Conservation (phyloP, 106 monocot species). For the Cymbidium sinense region DNA sequence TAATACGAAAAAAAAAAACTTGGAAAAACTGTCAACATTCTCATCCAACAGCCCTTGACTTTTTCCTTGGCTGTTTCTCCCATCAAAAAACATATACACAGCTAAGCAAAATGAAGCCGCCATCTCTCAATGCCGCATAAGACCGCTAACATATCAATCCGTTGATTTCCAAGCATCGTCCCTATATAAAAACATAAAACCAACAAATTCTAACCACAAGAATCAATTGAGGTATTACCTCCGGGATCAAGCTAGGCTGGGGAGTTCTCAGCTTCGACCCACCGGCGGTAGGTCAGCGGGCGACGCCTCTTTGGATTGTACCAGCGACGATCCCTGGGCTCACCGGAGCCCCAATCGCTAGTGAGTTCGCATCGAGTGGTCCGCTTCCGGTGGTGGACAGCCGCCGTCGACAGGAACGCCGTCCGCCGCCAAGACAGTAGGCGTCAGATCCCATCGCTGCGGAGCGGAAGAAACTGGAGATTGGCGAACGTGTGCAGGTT, state of each 20-base stretch:
- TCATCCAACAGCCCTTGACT: background rate
- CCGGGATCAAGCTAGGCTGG: background rate
- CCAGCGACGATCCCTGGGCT: conserved; percentile 20
- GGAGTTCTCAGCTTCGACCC: conserved; percentile 25
- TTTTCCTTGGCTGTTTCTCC: background rate
- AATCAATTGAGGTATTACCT: background rate
- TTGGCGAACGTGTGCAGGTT: no score
- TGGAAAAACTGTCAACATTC: background rate
- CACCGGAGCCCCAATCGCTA: background rate
- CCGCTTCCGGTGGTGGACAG: background rate
- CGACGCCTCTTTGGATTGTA: conserved; percentile 17
- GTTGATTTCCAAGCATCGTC: background rate
- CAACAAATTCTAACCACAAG: background rate
- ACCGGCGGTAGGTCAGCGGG: conserved; percentile 14
- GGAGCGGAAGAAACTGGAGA: background rate
- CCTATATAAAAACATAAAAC: background rate
- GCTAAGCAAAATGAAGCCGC: background rate
- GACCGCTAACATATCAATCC: background rate
- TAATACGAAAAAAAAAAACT: no score
- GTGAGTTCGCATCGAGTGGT: background rate
- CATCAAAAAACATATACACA: background rate
- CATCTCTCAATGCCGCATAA: background rate
- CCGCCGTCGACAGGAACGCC: background rate
- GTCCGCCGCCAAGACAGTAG: background rate
- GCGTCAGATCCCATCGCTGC: background rate